Evolutionary conservation across 495 filamentous ascomycete species (phyloP), one percentile per base, ranked within the genome.

Genomic region (Aspergillus bertholletiae): DNA sequence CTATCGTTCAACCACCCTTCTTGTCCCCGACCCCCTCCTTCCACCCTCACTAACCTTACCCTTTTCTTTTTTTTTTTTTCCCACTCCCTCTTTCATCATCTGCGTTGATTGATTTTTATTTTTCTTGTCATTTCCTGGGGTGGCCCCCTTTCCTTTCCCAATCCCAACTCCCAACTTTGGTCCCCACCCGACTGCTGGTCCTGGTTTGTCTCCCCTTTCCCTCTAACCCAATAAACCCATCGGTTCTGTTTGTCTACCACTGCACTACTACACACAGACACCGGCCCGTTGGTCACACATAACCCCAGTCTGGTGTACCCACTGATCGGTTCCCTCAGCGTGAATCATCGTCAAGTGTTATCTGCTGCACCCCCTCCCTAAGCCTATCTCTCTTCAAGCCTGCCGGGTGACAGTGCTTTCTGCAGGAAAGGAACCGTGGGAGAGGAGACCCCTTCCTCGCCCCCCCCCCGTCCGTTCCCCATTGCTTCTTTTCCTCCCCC

Each of bases 241-340:
- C 49, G 45, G 20, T 43, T 22, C 39, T 45, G 32, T 46, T 49
- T 22, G 37, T 49, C 53, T 53, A 43, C 56, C 39, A 54, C 26
- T 37, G 22, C 22, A 30, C 28, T 37, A 43, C 27, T 49, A 63
- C 60, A 62, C 54, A 54, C 44, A 63, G 41, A 61, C 54, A 51
- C 46, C 22, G 49, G 47, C 51, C 40, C 46, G 59, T 53, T 47
- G 52, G 59, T 62, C 52, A 58, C 59, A 62, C 59, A 41, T 30
- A 49, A 54, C 56, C 57, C 60, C 48, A 46, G 51, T 57, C 51
- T 22, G 37, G 53, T 46, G 61, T 64, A 57, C 55, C 61, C 58
- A 60, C 61, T 58, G 61, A 61, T 61, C 61, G 61, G 61, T 56
- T 61, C 50, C 61, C 46, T 64, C 61, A 55, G 28, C 54, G 61